Base-by-base conservation (phyloP, 495 filamentous ascomycete species). In the Trichoderma asperelloides region DNA sequence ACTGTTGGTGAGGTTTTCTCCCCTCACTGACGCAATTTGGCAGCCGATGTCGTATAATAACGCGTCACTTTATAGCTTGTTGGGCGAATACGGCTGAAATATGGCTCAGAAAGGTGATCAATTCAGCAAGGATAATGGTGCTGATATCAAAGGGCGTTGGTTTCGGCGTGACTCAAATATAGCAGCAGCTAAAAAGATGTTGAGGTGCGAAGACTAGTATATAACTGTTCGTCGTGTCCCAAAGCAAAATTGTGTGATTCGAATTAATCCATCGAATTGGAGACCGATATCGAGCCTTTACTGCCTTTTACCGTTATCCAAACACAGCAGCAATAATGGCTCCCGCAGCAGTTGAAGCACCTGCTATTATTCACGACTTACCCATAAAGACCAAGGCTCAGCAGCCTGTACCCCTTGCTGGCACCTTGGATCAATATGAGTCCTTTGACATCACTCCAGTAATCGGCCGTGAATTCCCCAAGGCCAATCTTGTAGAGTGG, bases 391-490 rank as follows among this genome's bases (percentile, higher is more conserved):
- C 68, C 65, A 74, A 72, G 66, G 62, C 40, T 30, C 16, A 43
- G 63, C 67, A 73, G 64, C 85, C 87, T 0, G 71, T 89, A 28
- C 72, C 81, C 71, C 75, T 79, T 18, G 82, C 78, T 0, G 86
- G 86, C 5, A 77, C 79, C 0, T 78, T 91, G 0, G 84, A 91
- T 39, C 62, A 74, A 43, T 86, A 82, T 66, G 78, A 88, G 57
- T 82, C 79, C 3, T 86, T 89, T 62, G 88, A 91, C 45, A 80
- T 88, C 2, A 91, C 88, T 1, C 88, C 89, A 6, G 75, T 87
- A 65, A 89, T 91, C 69, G 89, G 89, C 21, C 79, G 81, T 0
- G 89, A 92, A 70, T 92, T 85, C 69, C 80, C 81, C 21, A 80
- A 80, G 23, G 84, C 83, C 9, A 86, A 84, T 51, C 76, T 92